phyloP scores from a whole-genome alignment of 257 asterid genomes.

The Ocimum tenuiflorum region DNA sequence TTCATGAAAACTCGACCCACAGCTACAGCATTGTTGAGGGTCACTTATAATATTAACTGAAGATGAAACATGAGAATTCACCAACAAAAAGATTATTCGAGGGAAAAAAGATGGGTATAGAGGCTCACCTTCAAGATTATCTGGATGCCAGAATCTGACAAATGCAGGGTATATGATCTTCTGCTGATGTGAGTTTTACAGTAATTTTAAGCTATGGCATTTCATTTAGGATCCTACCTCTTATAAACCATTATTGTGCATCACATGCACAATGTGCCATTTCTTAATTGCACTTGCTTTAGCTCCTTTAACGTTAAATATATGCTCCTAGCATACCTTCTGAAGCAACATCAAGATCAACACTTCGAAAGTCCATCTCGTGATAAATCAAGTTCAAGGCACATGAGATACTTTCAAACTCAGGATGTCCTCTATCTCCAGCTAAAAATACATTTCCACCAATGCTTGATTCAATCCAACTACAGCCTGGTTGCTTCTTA shows the following conservation, averaged over 20 bases:
- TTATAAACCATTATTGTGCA: too few species aligned
- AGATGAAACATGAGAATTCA: too few species aligned
- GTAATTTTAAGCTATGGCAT: too few species aligned
- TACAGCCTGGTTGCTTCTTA: slow-evolving; percentile 66
- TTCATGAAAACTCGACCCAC: not conserved
- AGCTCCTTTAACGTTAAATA: not conserved
- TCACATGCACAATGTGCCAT: too few species aligned
- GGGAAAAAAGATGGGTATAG: too few species aligned
- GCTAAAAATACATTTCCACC: slow-evolving; percentile 53
- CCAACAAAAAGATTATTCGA: too few species aligned
- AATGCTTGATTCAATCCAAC: slow-evolving; percentile 55
- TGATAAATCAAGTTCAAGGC: slow-evolving; percentile 33
- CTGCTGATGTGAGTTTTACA: too few species aligned
- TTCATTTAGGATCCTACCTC: too few species aligned
- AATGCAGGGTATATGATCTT: too few species aligned
- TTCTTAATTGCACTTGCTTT: not conserved
- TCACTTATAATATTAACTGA: too few species aligned
- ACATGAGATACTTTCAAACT: slow-evolving; percentile 31
- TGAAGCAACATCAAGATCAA: not conserved
- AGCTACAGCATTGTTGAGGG: not conserved
- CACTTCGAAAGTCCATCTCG: slow-evolving; percentile 29
- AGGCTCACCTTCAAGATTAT: too few species aligned
- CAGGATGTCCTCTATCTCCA: slow-evolving; percentile 46
- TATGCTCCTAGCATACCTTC: slow-evolving; percentile 6
- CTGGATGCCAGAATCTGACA: too few species aligned